These are phyloP conservation scores for Aureoboletus auriporus DNA, from an alignment of 768 basidiomycete genomes.

Conservation along the genomic window DNA sequence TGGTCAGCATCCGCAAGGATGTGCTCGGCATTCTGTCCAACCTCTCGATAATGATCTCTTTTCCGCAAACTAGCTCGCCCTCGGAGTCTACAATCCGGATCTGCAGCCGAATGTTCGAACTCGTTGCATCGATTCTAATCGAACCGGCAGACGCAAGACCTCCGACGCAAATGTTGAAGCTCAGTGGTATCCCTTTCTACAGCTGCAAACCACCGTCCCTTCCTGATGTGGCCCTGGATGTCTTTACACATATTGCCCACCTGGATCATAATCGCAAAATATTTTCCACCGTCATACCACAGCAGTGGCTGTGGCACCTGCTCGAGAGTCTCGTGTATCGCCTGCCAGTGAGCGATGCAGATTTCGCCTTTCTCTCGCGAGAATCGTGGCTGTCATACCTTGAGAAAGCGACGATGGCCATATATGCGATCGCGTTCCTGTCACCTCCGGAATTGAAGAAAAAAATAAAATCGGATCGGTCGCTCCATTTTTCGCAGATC, in stretches of 20 bases:
- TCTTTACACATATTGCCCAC: constrained; percentile 75
- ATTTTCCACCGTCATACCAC: constrained; percentile 58
- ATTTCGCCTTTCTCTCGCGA: constrained; percentile 62
- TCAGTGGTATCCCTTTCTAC: constrained; percentile 41
- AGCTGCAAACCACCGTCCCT: constrained; percentile 53
- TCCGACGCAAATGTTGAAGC: constrained; percentile 56
- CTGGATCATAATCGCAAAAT: constrained; percentile 75
- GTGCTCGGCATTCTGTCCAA: constrained; percentile 64
- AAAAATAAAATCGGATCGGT: constrained; percentile 59
- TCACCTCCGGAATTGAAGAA: constrained; percentile 73
- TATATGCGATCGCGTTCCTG: constrained; percentile 85
- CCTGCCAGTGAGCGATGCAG: constrained; percentile 74
- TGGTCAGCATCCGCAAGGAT: constrained; percentile 74
- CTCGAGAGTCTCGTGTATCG: constrained; percentile 75
- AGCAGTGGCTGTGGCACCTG: constrained; percentile 52
- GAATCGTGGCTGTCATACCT: constrained; percentile 75
- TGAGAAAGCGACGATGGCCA: constrained; percentile 74
- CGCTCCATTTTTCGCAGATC: constrained; percentile 63
- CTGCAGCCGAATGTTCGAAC: constrained; percentile 55
- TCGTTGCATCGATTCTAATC: constrained; percentile 72
- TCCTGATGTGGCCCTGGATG: constrained; percentile 77
- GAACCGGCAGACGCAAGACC: constrained; percentile 65
- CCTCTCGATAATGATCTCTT: constrained; percentile 49
- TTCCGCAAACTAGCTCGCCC: constrained; percentile 39
- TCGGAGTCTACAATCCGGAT: constrained; percentile 43